Base-by-base conservation (phyloP, 345 rosid genomes). In the Stellera chamaejasme region DNA sequence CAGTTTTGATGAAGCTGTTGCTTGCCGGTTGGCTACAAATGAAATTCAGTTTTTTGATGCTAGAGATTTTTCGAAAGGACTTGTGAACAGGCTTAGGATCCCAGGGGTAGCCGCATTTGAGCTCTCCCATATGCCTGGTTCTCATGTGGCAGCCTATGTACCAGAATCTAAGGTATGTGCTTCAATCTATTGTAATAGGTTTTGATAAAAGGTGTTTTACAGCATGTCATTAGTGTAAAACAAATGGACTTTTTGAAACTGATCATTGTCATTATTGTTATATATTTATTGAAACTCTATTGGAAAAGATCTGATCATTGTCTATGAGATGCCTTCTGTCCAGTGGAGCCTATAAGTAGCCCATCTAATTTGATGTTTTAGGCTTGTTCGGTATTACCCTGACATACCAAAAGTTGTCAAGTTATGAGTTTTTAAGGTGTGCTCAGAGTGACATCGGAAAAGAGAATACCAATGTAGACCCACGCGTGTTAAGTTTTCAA, bases 41-140 rank as follows among this genome's bases (percentile, higher is more conserved):
- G 96, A 93, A 70, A 77, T 93, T 68, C 97, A 87, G 13, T 93
- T 89, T 74, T 89, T 93, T 64, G 86, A 93, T 54, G 81, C 83
- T 16, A 71, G 52, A 48, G 94, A 89, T 81, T 87, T 87, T 71
- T 82, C 96, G 4, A 82, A 84, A 71, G 97, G 99, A 48, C 62
- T 89, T 36, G 53, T 60, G 28, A 58, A 83, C 46, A 69, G 86
- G 68, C 66, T 93, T 48, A 79, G 99, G 69, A 61, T 81, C 68
- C 94, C 90, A 43, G 84, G 94, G 2, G 70, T 89, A 45, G 83
- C 96, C 58, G 89, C 84, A 16, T 57, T 82, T 67, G 91, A 87
- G 86, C 91, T 93, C 45, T 89, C 99, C 16, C 76, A 74, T 75
- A 62, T 67, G 11, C 90, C 97, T 45, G 97, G 94, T 36, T 81